phyloP scores from a whole-genome alignment of 495 filamentous ascomycete genomes.

The Podospora australis region DNA sequence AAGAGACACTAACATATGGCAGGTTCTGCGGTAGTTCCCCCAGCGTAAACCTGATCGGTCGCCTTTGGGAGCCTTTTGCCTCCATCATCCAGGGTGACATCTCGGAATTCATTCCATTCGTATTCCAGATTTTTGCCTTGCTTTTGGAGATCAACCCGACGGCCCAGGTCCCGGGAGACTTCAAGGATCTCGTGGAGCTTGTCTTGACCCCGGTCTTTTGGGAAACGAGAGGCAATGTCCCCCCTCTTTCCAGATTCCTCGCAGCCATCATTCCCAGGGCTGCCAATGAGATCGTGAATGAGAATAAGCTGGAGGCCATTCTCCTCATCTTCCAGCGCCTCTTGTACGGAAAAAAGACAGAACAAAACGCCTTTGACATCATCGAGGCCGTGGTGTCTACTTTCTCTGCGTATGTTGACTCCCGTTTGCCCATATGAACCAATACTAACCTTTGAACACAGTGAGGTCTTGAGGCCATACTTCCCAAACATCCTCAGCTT shows the following conservation, averaged over 20 bases:
- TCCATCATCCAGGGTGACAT: conserved; percentile 71
- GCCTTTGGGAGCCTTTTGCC: conserved; percentile 71
- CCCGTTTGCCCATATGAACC: neutral
- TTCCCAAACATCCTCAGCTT: conserved; percentile 73
- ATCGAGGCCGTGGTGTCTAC: conserved; percentile 69
- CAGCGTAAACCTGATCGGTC: conserved; percentile 65
- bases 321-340: conserved; percentile 91
- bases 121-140: conserved; percentile 90
- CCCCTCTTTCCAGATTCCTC: conserved; percentile 80
- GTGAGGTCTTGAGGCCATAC: conserved; percentile 62
- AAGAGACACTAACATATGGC: conserved; percentile 11
- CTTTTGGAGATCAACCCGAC: conserved; percentile 78
- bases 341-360: conserved; percentile 62
- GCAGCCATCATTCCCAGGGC: conserved; percentile 74
- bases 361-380: conserved; percentile 80
- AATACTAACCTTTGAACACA: conserved; percentile 30
- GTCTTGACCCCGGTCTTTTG: conserved; percentile 73
- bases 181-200: conserved; percentile 65
- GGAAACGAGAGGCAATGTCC: conserved; percentile 88
- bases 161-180: conserved; percentile 64
- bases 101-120: conserved; percentile 92
- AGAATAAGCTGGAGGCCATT: conserved; percentile 66
- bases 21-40: conserved; percentile 64
- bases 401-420: conserved; percentile 57
- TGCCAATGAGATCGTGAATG: conserved; percentile 59